phyloP scores from a whole-genome alignment of 495 filamentous ascomycete genomes.

The Xylaria longipes region DNA sequence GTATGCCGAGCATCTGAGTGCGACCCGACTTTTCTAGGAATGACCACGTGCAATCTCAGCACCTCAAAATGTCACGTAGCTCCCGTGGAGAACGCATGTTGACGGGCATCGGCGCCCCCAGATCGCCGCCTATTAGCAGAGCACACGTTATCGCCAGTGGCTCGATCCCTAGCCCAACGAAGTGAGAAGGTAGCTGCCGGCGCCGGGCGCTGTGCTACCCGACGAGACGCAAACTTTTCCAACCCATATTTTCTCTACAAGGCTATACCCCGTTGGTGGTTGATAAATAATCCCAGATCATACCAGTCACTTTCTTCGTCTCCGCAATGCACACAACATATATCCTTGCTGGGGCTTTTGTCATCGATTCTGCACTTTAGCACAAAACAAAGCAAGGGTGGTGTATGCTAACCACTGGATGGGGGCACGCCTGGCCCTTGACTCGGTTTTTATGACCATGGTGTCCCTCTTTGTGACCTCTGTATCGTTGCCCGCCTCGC shows the following conservation, averaged over 20 bases:
- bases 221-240: conserved; percentile 7
- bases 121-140: not conserved
- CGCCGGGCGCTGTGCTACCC: not conserved
- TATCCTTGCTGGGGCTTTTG: not conserved
- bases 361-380: conserved; percentile 5
- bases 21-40: not conserved
- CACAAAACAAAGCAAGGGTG: not conserved
- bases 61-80: not conserved
- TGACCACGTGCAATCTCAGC: not conserved
- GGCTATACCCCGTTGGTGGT: conserved; percentile 1
- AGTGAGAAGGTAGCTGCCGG: not conserved
- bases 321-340: not conserved
- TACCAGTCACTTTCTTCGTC: not conserved
- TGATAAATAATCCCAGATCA: not conserved
- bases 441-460: not conserved
- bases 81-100: not conserved
- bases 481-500: not conserved
- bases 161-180: not conserved
- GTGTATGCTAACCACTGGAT: not conserved
- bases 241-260: not conserved
- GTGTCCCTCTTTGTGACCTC: not conserved
- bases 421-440: not conserved
- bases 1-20: not conserved
- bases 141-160: not conserved
- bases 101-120: not conserved